Evolutionary conservation across 768 basidiomycete species (phyloP), one percentile per base, ranked within the genome.

Genomic region (Royoungia palumana): DNA sequence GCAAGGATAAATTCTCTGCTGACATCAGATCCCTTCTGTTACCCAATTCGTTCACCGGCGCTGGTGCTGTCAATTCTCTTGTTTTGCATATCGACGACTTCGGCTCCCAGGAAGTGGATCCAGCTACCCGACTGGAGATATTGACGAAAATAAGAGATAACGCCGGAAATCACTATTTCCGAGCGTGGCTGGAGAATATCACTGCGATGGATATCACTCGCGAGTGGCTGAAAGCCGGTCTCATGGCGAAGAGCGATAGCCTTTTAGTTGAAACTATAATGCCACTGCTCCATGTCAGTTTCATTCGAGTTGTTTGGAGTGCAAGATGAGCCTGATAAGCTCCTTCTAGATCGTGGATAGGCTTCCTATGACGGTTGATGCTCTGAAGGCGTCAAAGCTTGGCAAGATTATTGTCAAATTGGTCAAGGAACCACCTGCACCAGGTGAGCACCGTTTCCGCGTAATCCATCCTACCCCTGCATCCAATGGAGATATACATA

Each of bases 141-240:
- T 69, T 93, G 47, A 85, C 83, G 16, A 85, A 82, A 68, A 86
- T 92, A 55, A 77, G 89, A 54, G 89, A 93, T 65, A 81, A 83
- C 41, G 90, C 90, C 24, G 86, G 82, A 35, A 89, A 90, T 62
- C 87, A 89, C 59, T 93, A 92, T 62, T 91, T 87, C 64, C 81
- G 87, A 36, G 89, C 88, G 5, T 92, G 89, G 89, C 78, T 81
- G 14, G 89, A 89, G 64, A 89, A 87, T 63, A n/a, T 62, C 37
- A 65, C 68, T 34, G 90, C 88, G 16, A 82, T 92, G 72, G 87
- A 87, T 51, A 76, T 91, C 30, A 80, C 87, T 36, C 78, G 87
- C 41, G 87, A 88, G 56, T 93, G 90, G 90, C 69, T 93, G 50
- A 88, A 83, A 69, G 75, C 83, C 2, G 86, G 79, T 20, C 78